phyloP scores from a whole-genome alignment of 1,284 basidiomycete genomes.

The Ustilago lituana region DNA sequence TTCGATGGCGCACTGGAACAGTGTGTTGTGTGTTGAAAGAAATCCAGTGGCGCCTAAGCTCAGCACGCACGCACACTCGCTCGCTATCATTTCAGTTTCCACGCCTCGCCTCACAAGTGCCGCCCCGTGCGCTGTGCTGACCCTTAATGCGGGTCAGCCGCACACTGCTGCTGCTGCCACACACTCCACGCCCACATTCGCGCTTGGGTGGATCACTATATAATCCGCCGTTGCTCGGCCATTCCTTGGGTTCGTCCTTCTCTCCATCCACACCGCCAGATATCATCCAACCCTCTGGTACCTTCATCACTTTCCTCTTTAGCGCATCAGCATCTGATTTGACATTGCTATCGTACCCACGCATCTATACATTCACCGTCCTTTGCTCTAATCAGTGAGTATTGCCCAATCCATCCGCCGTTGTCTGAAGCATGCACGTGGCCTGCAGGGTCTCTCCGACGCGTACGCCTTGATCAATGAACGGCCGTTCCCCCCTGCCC shows the following conservation, averaged over 20 bases:
- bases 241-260: not conserved
- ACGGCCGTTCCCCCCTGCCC: not conserved
- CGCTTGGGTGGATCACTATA: constrained; percentile 15
- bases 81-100: too few relatives aligned
- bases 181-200: constrained; percentile 7
- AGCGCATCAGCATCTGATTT: not conserved
- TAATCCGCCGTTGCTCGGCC: constrained; percentile 25
- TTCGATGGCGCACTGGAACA: constrained; percentile 11
- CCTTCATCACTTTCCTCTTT: not conserved
- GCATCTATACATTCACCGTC: too few relatives aligned
- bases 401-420: constrained; percentile 29
- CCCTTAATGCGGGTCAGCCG: constrained; percentile 8
- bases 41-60: constrained; percentile 10
- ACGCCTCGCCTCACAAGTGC: too few relatives aligned
- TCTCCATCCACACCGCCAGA: constrained; percentile 20
- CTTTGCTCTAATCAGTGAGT: constrained; percentile 26
- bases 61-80: constrained; percentile 7
- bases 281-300: constrained; percentile 4
- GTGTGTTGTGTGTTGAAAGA: too few relatives aligned
- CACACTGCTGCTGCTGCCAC: constrained; percentile 3
- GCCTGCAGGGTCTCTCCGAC: constrained; percentile 29
- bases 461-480: constrained; percentile 19
- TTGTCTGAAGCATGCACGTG: constrained; percentile 15
- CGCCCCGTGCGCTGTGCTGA: constrained; percentile 13
- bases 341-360: not conserved